Base-by-base conservation (phyloP, 2,329 filamentous ascomycete genomes). In the Pseudocercospora macadamiae region DNA sequence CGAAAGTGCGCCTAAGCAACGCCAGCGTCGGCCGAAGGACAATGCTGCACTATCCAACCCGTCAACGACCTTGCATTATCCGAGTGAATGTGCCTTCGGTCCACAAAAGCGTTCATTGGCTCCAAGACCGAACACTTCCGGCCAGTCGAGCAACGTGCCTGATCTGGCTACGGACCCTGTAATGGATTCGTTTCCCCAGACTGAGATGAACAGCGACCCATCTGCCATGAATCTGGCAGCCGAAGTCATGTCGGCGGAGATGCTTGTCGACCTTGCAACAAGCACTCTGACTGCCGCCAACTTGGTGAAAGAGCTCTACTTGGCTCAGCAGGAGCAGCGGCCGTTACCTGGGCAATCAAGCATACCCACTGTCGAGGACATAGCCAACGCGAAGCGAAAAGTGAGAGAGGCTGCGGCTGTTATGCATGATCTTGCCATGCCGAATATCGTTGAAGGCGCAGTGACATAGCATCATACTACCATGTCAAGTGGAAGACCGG, bases 211-310 rank as follows among this genome's bases (percentile, higher is more conserved):
- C 23, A 26, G 8, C n/a, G 23, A n/a, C 8, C 34, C 52, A 21
- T 49, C 59, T 16, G 34, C 56, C 14, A 55, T 65, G 34, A 54
- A 55, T 34, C 19, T 59, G 9, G 61, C 65, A 28, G 55, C 62
- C 30, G 62, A 69, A 16, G 51, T 69, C 51, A 69, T 69, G 67
- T 66, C 63, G 4, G 65, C 66, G 2, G 66, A 69, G 51, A 54
- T 69, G 39, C 57, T 69, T 14, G 62, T 68, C 9, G 67, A 69
- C 23, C 60, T 69, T 2, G 67, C 67, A 7, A 64, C 55, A 16
- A 67, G 65, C 32, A 64, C 66, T 9, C 56, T 69, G 3, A 45
- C 49, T 12, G 67, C 67, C 14, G 67, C 67, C 4, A 58, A 62
- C 21, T 42, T 54, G 36, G 60, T 68, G 16, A 68, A 66, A 47